A percentile compares a stretch with the other conserved stretches of the same genome.
phyloP scores from a whole-genome alignment of 768 basidiomycete genomes.

The Lactarius deliciosus region DNA sequence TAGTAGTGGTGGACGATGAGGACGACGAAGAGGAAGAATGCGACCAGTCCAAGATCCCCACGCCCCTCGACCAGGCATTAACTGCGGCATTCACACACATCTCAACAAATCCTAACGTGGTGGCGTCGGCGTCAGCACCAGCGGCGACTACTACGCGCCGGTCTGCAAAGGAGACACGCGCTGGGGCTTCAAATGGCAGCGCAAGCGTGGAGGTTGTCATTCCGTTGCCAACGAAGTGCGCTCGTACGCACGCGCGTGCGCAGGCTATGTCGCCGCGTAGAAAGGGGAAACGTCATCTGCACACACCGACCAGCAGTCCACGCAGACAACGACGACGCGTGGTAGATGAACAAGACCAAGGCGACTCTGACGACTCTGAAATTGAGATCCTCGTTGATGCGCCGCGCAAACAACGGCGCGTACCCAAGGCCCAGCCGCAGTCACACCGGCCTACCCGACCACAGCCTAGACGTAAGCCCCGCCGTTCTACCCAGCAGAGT shows the following conservation, averaged over 20 bases:
- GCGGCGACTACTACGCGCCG: background rate
- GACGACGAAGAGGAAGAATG: background rate
- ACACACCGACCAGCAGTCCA: background rate
- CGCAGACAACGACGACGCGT: conserved; percentile 9
- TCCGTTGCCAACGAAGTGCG: background rate
- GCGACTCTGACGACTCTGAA: background rate
- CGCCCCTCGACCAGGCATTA: conserved; percentile 4
- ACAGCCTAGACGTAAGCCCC: background rate
- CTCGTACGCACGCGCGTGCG: background rate
- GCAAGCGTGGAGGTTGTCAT: background rate
- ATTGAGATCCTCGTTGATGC: background rate
- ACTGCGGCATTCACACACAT: conserved; percentile 11
- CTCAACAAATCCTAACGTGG: conserved; percentile 11
- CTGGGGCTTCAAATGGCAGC: background rate
- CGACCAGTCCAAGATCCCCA: background rate
- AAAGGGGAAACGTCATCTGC: background rate
- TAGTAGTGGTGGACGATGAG: background rate
- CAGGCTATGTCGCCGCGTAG: background rate
- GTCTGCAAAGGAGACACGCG: background rate
- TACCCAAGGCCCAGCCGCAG: background rate
- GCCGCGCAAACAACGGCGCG: background rate
- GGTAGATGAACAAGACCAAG: background rate
- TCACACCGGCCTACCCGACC: background rate
- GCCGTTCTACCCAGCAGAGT: background rate
- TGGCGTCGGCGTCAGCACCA: background rate